Conservation (phyloP, 2,329 filamentous ascomycete species). For the Trichoderma pleuroti region DNA sequence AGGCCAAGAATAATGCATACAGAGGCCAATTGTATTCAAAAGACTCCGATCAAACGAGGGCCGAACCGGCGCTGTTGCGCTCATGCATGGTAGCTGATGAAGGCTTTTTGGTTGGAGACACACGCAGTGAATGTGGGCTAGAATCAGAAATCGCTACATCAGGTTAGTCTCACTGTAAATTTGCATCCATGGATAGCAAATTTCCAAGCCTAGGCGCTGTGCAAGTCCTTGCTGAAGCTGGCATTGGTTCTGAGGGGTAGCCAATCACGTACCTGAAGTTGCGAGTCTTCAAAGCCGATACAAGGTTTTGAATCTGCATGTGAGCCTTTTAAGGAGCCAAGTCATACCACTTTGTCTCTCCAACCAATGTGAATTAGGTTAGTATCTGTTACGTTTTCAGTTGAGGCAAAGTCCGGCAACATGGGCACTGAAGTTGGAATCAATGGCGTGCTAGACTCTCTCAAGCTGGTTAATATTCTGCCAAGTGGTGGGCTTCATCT, state of each 20-base stretch:
- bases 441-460: not conserved
- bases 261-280: not conserved
- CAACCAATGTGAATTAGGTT: not conserved
- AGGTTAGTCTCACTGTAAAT: not conserved
- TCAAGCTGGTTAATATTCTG: not conserved
- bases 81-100: not conserved
- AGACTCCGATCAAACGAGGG: not conserved
- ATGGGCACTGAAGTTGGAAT: not conserved
- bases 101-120: not conserved
- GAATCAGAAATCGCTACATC: not conserved
- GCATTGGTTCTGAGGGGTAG: not conserved
- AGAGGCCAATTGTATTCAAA: not conserved
- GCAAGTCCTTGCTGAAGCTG: not conserved
- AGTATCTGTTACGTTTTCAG: not conserved
- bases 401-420: not conserved
- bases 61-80: not conserved
- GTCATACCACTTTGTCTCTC: not conserved
- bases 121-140: not conserved
- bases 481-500: not conserved
- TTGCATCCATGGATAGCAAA: too few species aligned
- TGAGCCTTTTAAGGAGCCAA: not conserved
- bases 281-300: not conserved
- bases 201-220: not conserved
- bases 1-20: not conserved
- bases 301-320: not conserved